A percentile compares a stretch with the other conserved stretches of the same genome.
phyloP scores from a whole-genome alignment of 2,329 filamentous ascomycete species.

The Penicillium sp. region DNA sequence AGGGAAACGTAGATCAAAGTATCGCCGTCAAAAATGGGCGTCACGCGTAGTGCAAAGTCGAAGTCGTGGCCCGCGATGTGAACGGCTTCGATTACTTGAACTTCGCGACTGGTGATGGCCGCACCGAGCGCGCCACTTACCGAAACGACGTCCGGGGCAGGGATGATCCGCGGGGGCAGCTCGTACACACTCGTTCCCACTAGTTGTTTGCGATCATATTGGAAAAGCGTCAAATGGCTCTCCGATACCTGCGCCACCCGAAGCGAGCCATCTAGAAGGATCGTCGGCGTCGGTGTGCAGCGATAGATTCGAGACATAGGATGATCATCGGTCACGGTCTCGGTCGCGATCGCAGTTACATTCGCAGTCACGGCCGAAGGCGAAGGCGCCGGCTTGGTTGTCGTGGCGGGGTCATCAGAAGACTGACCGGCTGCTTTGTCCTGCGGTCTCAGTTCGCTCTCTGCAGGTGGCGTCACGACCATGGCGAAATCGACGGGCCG shows the following conservation, averaged over 20 bases:
- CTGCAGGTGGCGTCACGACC: constrained; percentile 27
- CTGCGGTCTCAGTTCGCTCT: constrained; percentile 11
- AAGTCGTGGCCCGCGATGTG: constrained; percentile 14
- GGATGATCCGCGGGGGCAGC: constrained; percentile 34
- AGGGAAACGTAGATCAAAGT: constrained; percentile 44
- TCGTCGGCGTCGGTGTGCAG: constrained; percentile 36
- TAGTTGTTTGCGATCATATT: constrained; percentile 33
- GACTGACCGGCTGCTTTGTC: not conserved
- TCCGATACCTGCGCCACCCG: constrained; percentile 46
- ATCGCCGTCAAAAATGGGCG: constrained; percentile 44
- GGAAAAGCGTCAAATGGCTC: constrained; percentile 40
- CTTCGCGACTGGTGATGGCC: constrained; percentile 36
- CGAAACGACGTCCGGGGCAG: constrained; percentile 36
- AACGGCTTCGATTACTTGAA: constrained; percentile 37
- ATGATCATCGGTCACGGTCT: constrained; percentile 3
- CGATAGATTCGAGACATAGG: constrained; percentile 28
- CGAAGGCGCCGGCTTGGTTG: not conserved
- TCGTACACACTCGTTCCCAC: constrained; percentile 41
- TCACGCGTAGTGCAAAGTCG: constrained; percentile 35
- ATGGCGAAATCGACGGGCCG: constrained; percentile 18
- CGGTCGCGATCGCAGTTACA: not conserved
- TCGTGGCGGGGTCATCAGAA: not conserved
- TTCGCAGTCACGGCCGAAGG: not conserved
- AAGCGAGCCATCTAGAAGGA: constrained; percentile 39
- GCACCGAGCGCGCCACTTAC: constrained; percentile 38